Percentiles rank a stretch among this genome's conserved stretches.
Conservation (phyloP, 106 monocot genomes). For the Narthecium ossifragum region DNA sequence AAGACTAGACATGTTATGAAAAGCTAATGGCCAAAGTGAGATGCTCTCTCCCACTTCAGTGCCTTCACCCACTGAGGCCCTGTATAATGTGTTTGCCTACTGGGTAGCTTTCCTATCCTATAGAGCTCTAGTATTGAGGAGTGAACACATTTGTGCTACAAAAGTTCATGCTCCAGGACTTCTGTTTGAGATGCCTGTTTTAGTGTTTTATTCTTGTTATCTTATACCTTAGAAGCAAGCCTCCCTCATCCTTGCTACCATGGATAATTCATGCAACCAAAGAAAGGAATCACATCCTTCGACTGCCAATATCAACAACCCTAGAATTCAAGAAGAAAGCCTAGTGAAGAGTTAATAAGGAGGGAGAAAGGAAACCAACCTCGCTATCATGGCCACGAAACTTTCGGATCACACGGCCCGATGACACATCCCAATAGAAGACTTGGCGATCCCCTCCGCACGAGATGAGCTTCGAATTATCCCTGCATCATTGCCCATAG, state of each 20-base stretch:
- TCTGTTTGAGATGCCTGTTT: too few species aligned
- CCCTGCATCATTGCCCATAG: slow-evolving; percentile 29
- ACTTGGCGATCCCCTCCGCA: slow-evolving; percentile 91
- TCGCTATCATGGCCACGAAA: slow-evolving; percentile 97
- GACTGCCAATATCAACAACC: too few species aligned
- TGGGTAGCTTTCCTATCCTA: too few species aligned
- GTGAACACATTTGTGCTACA: too few species aligned
- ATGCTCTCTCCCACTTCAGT: too few species aligned
- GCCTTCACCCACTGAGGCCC: too few species aligned
- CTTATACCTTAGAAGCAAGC: not conserved
- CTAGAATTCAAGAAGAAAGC: not conserved
- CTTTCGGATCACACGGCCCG: slow-evolving; percentile 80
- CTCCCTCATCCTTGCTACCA: too few species aligned
- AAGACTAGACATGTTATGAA: too few species aligned
- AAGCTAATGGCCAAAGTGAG: too few species aligned
- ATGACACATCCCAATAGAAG: slow-evolving; percentile 88
- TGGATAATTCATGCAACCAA: slow-evolving; percentile 89
- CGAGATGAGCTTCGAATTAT: slow-evolving; percentile 85
- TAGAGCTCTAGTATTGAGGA: too few species aligned
- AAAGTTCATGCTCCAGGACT: too few species aligned
- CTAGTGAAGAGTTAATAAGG: not conserved
- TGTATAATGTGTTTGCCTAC: too few species aligned
- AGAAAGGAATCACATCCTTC: not conserved
- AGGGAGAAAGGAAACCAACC: slow-evolving; percentile 24
- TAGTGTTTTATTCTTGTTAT: not conserved